Evolutionary conservation across 306 rosid species (phyloP), one percentile per base, ranked within the genome.

Genomic region (Phaseolus lunatus): DNA sequence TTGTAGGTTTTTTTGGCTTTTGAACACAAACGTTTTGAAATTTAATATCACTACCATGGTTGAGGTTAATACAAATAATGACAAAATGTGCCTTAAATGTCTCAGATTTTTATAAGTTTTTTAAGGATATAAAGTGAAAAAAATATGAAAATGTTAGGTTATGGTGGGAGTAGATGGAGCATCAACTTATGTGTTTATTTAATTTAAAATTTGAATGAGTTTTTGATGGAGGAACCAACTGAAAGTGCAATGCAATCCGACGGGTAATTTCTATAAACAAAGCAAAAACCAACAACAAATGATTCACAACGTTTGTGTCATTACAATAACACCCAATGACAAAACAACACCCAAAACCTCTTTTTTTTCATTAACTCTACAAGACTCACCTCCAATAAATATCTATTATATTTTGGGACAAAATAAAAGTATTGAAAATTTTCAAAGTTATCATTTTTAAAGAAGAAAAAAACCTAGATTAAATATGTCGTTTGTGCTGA

Each of bases 161-260:
- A 15, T 37, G n/a, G 53, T 72, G 70, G 47, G 29, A n/a, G 50
- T 58, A n/a, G 62, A 43, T 75, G 79, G 61, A 15, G 61, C 71
- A 75, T 45, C 71, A 61, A 44, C 70, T 59, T 59, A 13, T 33
- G 12, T 12, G 37, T 45, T 45, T 41, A 73, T 19, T 59, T 26
- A 12, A 12, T 54, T 54, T 37, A 4, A 56, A 43, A 45, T 7
- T 35, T 61, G 61, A 27, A 29, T 45, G 49, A 75, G 37, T 61
- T 61, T n/a, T 62, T 45, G 78, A 73, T 73, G 44, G 41, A 20
- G 71, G 70, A 61, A 75, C 70, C 70, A 75, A 75, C 35, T 62
- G 45, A 61, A 61, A 73, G 78, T 41, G 70, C 59, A 70, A 37
- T 54, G 53, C 53, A 47, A 64, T 76, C 72, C 52, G 20, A 64